Percentiles rank a stretch among this genome's conserved stretches.
phyloP scores from a whole-genome alignment of 352 stramenopile species.

The Pythium brassicae region DNA sequence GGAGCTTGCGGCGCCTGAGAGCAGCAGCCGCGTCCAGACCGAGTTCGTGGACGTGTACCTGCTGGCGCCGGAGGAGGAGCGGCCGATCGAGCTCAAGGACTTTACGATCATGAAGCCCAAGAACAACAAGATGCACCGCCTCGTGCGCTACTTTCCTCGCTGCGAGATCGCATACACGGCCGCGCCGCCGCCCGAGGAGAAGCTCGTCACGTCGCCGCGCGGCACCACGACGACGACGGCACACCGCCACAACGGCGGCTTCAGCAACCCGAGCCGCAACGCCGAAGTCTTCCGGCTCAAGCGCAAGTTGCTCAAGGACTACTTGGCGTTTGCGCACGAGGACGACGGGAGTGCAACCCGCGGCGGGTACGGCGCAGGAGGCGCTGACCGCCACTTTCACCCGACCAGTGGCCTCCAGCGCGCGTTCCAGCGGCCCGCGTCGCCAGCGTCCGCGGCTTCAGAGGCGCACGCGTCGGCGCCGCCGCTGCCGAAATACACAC shows the following conservation, averaged over 20 bases:
- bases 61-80: constrained; percentile 52
- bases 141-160: constrained; percentile 58
- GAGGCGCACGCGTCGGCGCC: constrained; percentile 3
- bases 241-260: constrained; percentile 62
- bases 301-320: constrained; percentile 54
- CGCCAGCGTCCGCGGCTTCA: constrained; percentile 10
- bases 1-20: background rate
- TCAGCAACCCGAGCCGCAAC: constrained; percentile 68
- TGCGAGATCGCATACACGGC: constrained; percentile 74
- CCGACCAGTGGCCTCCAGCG: background rate
- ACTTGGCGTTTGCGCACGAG: constrained; percentile 25
- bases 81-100: constrained; percentile 66
- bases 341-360: constrained; percentile 1
- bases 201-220: constrained; percentile 42
- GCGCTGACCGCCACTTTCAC: background rate
- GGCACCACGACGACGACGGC: constrained; percentile 45
- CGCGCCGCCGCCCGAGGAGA: constrained; percentile 54
- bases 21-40: constrained; percentile 18
- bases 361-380: background rate
- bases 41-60: constrained; percentile 76
- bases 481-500: constrained; percentile 46
- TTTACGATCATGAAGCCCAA: constrained; percentile 83
- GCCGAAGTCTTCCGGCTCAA: constrained; percentile 72
- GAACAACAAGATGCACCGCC: constrained; percentile 71
- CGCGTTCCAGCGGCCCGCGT: constrained; percentile 17